Percentiles rank a stretch among this genome's conserved stretches.
Evolutionary conservation across 495 filamentous ascomycete species (phyloP).

Genomic region (Hypomontagnella monticulosa): DNA sequence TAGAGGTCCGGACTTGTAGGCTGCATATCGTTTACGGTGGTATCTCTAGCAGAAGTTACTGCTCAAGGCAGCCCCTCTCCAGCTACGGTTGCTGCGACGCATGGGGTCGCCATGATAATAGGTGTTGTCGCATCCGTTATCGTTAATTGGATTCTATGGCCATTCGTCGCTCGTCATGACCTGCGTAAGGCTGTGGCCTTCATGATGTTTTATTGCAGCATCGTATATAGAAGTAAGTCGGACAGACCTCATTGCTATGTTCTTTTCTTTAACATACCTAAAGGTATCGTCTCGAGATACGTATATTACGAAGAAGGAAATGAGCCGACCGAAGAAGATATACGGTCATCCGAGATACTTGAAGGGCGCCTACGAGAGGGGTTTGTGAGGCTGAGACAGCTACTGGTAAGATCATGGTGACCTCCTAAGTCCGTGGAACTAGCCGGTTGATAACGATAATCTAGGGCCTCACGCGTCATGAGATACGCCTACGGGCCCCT

Average conservation of each 20-base stretch:
- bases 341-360: slow-evolving; percentile 64
- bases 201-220: slow-evolving; percentile 65
- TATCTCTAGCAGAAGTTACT: slow-evolving; percentile 59
- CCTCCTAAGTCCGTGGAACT: neutral
- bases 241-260: neutral
- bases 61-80: slow-evolving; percentile 46
- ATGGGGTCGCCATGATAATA: slow-evolving; percentile 59
- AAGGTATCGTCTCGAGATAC: slow-evolving; percentile 64
- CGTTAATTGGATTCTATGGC: slow-evolving; percentile 68
- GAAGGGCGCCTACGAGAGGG: slow-evolving; percentile 66
- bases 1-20: slow-evolving; percentile 61
- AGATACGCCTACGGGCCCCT: slow-evolving; percentile 65
- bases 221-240: slow-evolving; percentile 58
- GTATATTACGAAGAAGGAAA: slow-evolving; percentile 65
- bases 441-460: neutral
- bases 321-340: slow-evolving; percentile 58
- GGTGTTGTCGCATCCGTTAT: slow-evolving; percentile 62
- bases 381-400: slow-evolving; percentile 66
- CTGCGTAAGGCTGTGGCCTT: slow-evolving; percentile 63
- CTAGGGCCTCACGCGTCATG: slow-evolving; percentile 62
- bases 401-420: slow-evolving; percentile 52
- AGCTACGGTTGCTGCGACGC: slow-evolving; percentile 56
- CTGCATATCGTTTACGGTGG: slow-evolving; percentile 64
- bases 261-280: slow-evolving; percentile 9
- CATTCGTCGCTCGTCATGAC: slow-evolving; percentile 67